These are phyloP conservation scores for Venturia asperata DNA, from an alignment of 2,329 filamentous ascomycete genomes.

Conservation along the genomic window DNA sequence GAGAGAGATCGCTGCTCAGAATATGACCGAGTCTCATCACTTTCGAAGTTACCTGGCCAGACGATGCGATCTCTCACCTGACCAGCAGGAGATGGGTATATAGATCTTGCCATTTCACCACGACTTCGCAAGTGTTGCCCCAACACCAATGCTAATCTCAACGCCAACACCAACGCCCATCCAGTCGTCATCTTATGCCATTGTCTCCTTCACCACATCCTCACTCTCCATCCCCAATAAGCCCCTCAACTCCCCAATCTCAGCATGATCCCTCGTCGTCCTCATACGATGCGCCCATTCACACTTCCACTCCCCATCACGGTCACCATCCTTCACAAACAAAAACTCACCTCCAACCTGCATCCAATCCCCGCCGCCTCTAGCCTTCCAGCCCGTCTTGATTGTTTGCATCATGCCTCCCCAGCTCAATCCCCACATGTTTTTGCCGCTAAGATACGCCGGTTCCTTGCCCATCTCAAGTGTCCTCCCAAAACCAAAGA, in stretches of 20 bases:
- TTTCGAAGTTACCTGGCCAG: no score
- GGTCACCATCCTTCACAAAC: conserved; percentile 47
- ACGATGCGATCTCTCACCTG: background rate
- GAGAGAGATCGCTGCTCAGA: no score
- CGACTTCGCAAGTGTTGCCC: background rate
- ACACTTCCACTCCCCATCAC: conserved; percentile 49
- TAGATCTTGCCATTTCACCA: background rate
- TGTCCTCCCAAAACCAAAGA: conserved; percentile 62
- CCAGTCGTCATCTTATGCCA: background rate
- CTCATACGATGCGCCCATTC: conserved; percentile 80
- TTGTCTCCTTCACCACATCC: background rate
- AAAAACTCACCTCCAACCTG: conserved; percentile 74
- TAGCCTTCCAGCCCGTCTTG: conserved; percentile 51
- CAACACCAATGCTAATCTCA: no score
- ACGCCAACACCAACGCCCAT: background rate
- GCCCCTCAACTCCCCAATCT: conserved; percentile 59
- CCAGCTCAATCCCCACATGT: conserved; percentile 39
- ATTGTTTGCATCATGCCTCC: conserved; percentile 52
- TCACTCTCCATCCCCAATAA: conserved; percentile 51
- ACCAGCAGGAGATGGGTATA: background rate
- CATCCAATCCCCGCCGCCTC: conserved; percentile 57
- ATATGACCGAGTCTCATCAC: no score
- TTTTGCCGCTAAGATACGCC: conserved; percentile 54
- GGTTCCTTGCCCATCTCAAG: conserved; percentile 55
- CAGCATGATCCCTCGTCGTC: conserved; percentile 69